These are phyloP conservation scores for Cladosporium oxysporum DNA, from an alignment of 2,329 filamentous ascomycete species.

Conservation along the genomic window DNA sequence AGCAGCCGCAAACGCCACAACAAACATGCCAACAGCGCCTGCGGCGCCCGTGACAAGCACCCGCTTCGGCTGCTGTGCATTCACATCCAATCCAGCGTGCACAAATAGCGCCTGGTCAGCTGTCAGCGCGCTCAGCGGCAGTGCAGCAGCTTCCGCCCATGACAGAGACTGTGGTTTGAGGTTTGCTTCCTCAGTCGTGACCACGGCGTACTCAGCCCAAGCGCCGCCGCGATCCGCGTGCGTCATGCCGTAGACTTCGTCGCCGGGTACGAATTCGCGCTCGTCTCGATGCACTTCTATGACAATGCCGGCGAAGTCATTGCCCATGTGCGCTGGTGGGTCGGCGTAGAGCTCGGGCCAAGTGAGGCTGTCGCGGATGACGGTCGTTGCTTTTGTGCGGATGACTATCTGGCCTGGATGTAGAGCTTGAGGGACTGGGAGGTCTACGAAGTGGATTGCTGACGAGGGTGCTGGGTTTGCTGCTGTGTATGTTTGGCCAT, in stretches of 20 bases:
- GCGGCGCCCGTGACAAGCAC: slow-evolving; percentile 46
- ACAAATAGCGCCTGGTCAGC: slow-evolving; percentile 1
- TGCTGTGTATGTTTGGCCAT: not conserved
- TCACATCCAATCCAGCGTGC: not conserved
- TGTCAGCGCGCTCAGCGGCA: not conserved
- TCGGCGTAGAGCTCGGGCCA: slow-evolving; percentile 32
- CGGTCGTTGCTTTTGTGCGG: slow-evolving; percentile 38
- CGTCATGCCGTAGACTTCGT: slow-evolving; percentile 41
- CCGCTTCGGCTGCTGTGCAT: slow-evolving; percentile 22
- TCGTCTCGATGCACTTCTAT: slow-evolving; percentile 32
- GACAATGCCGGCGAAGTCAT: slow-evolving; percentile 45
- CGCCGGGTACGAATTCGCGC: slow-evolving; percentile 38
- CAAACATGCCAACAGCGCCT: slow-evolving; percentile 46
- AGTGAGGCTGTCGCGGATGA: slow-evolving; percentile 38
- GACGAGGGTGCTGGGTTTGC: not conserved
- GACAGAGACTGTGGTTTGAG: slow-evolving; percentile 15
- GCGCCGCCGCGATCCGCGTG: slow-evolving; percentile 34
- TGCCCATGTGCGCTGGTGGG: slow-evolving; percentile 34
- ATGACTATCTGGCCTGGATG: slow-evolving; percentile 26
- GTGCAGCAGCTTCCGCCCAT: not conserved
- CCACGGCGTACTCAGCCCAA: slow-evolving; percentile 39
- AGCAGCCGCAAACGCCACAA: slow-evolving; percentile 42
- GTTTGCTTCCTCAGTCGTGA: slow-evolving; percentile 37
- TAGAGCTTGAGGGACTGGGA: not conserved
- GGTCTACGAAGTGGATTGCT: not conserved